These are phyloP conservation scores for Saturnispora dispora DNA, from an alignment of 805 yeast species.

Conservation along the genomic window DNA sequence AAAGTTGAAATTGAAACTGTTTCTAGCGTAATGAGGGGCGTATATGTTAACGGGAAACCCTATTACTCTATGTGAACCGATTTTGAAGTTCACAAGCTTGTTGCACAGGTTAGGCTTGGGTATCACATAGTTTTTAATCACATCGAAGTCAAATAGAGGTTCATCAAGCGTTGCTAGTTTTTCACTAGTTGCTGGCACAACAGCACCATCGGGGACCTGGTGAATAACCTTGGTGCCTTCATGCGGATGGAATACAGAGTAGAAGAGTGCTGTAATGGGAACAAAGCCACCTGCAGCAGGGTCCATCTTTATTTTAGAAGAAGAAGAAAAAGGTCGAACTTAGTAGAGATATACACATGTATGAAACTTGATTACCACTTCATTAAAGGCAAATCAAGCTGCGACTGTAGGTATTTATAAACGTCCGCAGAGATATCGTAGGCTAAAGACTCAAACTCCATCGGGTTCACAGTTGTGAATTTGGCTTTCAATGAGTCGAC, in stretches of 20 bases:
- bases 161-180: constrained; percentile 28
- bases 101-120: constrained; percentile 92
- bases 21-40: constrained; percentile 71
- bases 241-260: constrained; percentile 88
- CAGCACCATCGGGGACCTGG: constrained; percentile 79
- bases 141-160: constrained; percentile 64
- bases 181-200: constrained; percentile 30
- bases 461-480: neutral
- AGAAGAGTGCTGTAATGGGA: constrained; percentile 83
- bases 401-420: neutral
- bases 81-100: constrained; percentile 63
- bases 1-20: constrained; percentile 86
- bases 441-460: neutral
- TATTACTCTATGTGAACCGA: constrained; percentile 59
- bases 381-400: constrained; percentile 9
- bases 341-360: neutral
- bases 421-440: neutral
- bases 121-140: constrained; percentile 80
- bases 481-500: neutral
- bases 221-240: constrained; percentile 89
- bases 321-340: neutral
- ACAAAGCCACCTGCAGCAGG: constrained; percentile 50
- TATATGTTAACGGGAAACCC: constrained; percentile 86
- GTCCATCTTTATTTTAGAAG: constrained; percentile 16
- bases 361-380: constrained; percentile 1